phyloP scores from a whole-genome alignment of 441 rosid genomes.

The Croton setiger region DNA sequence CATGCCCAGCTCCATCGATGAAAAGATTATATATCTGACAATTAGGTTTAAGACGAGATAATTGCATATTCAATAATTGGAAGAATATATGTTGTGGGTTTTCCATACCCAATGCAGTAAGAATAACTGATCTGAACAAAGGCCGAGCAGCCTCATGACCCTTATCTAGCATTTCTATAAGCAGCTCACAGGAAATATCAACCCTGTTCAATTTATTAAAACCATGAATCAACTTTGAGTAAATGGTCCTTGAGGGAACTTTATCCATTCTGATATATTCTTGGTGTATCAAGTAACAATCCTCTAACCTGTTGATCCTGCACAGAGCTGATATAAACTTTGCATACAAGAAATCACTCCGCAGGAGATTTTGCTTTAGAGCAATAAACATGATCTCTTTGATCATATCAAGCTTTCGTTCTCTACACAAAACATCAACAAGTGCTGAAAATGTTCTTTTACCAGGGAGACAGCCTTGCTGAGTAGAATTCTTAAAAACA shows the following conservation, averaged over 20 bases:
- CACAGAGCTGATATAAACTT: constrained; percentile 59
- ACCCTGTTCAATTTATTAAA: constrained; percentile 43
- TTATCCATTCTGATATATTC: constrained; percentile 39
- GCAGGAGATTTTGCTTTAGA: constrained; percentile 40
- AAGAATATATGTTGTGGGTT: constrained; percentile 38
- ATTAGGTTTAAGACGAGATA: constrained; percentile 35
- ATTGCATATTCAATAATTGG: constrained; percentile 47
- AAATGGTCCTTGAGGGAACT: constrained; percentile 27
- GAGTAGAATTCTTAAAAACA: constrained; percentile 45
- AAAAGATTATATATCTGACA: constrained; percentile 42
- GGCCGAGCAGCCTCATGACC: constrained; percentile 39
- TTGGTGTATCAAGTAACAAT: constrained; percentile 48
- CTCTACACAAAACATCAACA: constrained; percentile 57
- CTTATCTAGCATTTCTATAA: constrained; percentile 72
- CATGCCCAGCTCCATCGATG: constrained; percentile 76
- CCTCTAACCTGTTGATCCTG: constrained; percentile 48
- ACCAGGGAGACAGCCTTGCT: constrained; percentile 57
- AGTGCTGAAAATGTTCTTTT: constrained; percentile 45
- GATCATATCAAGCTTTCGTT: constrained; percentile 61
- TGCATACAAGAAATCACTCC: constrained; percentile 33
- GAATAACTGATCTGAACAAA: constrained; percentile 51
- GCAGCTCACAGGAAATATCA: constrained; percentile 62
- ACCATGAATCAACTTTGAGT: constrained; percentile 48
- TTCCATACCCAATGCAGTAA: constrained; percentile 47
- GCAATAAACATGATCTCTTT: constrained; percentile 48